Conservation (phyloP, 371 early-diverging fungal genomes). For the Mucor saturninus region DNA sequence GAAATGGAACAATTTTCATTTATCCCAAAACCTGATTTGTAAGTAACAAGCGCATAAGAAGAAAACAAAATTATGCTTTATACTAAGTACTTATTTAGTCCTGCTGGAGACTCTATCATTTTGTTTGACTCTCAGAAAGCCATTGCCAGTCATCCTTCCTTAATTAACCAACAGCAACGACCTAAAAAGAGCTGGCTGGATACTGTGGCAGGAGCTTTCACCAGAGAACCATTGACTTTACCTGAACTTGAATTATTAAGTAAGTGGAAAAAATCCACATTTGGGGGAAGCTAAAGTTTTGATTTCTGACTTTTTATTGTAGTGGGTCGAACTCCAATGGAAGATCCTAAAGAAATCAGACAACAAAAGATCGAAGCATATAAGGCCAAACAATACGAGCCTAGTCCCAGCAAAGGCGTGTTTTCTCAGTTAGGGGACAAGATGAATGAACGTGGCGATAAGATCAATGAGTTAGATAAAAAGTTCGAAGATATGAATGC, state of each 20-base stretch:
- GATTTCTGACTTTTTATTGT: not conserved
- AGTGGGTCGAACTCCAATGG: constrained; percentile 29
- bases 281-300: too few relatives aligned
- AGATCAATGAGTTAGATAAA: constrained; percentile 48
- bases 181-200: constrained; percentile 51
- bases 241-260: constrained; percentile 55
- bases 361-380: constrained; percentile 23
- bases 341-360: constrained; percentile 21
- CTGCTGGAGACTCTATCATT: constrained; percentile 43
- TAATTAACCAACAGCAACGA: constrained; percentile 20
- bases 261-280: constrained; percentile 27
- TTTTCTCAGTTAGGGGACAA: constrained; percentile 54
- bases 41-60: constrained; percentile 19
- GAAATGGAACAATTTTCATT: constrained; percentile 51
- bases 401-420: constrained; percentile 31
- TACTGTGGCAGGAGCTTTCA: constrained; percentile 51
- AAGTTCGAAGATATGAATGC: constrained; percentile 60
- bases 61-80: constrained; percentile 16
- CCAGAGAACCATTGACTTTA: constrained; percentile 49
- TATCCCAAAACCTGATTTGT: constrained; percentile 38
- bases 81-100: constrained; percentile 13
- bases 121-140: constrained; percentile 42
- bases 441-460: constrained; percentile 63
- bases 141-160: constrained; percentile 52
- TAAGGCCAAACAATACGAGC: constrained; percentile 18